Base-by-base conservation (phyloP, 805 yeast species). In the Priceomyces castillae region DNA sequence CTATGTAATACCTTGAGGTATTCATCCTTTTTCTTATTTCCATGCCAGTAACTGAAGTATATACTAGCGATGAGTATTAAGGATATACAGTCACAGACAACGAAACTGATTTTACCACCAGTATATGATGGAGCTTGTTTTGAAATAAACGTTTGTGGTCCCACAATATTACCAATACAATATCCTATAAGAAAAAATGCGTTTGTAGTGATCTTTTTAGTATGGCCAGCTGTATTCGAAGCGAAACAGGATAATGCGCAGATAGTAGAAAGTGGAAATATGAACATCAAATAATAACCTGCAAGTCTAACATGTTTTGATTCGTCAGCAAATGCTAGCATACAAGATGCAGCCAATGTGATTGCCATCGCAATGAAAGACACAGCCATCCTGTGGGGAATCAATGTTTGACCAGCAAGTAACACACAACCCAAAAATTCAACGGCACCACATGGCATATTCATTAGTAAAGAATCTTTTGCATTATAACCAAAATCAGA, bases 321-420 rank as follows among this genome's bases (percentile, higher is more conserved):
- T 11, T 61, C 48, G 1, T 52, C 41, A 3, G 73, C 69, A 54
- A 72, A 77, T 0, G 76, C 77, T 26, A 78, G 53, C 59, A 78
- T 56, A 49, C 73, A 65, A 3, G 40, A 26, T 7, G 40, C 18
- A 14, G 30, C 33, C n/a, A 36, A 35, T 7, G 44, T 20, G 2
- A 41, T 28, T 2, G 30, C 19, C 39, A 46, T 42, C 15, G 58
- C 65, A 31, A 50, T 30, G 7, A 66, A 34, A 6, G 57, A 54
- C n/a, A 66, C 30, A 5, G 41, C 43, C 14, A 53, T 53, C 3
- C 62, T 57, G 16, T 59, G 39, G 15, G 58, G 43, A 6, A 66
- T 62, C 54, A 57, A 53, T 12, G 57, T 46, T 48, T 64, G 39
- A 31, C 69, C 50, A 47, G 65, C 59, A 16, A 33, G 19, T 7